Base-by-base conservation (phyloP, 176 grass and related monocot species). In the Areca catechu region DNA sequence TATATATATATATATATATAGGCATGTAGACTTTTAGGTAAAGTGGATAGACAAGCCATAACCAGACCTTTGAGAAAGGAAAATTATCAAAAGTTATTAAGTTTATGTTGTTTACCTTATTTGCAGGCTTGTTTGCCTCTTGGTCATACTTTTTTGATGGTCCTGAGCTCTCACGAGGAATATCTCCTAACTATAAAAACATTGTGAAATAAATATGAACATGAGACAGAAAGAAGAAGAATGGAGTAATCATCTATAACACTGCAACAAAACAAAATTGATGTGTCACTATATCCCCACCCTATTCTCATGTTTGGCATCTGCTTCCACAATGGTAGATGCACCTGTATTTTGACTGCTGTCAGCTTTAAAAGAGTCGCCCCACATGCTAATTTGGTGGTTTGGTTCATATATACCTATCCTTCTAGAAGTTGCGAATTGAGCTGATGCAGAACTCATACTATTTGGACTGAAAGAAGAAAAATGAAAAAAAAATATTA, bases 391-490 rank as follows among this genome's bases (percentile, higher is more conserved):
- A 49, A 74, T 69, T 10, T 77, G 82, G 19, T 51, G 78, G 24
- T 76, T 68, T 47, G 76, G 55, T 57, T 83, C 81, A 63, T 89
- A 96, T 22, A 82, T 53, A 24, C 78, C 93, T 54, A 93, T 93
- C 58, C 76, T 58, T 63, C 78, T 48, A 0, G 81, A 83, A 48
- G 67, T 67, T 54, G 73, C 81, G 19, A 81, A 93, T 59, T 92
- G 94, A 78, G 76, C 52, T 48, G 92, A 82, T 53, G 78, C 77
- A 49, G 84, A 79, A 17, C 83, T 79, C 94, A 86, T 83, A 77
- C 51, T 80, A 78, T 76, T 78, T 57, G 94, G 79, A 75, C 67
- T 75, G 86, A 37, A 61, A 3, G 4, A 15, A 61, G 60, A 5
- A 30, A 30, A n/a, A 18, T 43, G 10, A 4, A 16, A 69, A 5